These are phyloP conservation scores for Coemansia sp. DNA, from an alignment of 192 early-diverging fungal species.

Conservation along the genomic window DNA sequence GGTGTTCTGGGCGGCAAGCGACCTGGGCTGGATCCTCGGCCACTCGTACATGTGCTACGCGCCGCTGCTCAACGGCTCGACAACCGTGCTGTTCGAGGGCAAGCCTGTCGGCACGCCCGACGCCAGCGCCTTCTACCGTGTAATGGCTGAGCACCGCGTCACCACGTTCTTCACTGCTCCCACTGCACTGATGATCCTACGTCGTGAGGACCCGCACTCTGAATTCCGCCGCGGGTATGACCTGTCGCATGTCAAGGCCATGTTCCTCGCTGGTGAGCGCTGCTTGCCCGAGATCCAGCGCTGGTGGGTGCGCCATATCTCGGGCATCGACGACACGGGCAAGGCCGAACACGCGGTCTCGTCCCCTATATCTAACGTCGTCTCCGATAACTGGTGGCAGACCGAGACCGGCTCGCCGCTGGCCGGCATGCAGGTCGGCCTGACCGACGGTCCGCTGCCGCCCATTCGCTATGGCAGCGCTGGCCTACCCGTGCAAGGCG, in stretches of 20 bases:
- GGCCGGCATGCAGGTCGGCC: conserved; percentile 65
- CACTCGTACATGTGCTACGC: conserved; percentile 82
- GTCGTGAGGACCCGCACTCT: conserved; percentile 73
- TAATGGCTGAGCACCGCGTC: conserved; percentile 74
- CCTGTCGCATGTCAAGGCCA: conserved; percentile 57
- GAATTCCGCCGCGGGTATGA: conserved; percentile 57
- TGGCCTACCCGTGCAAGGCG: conserved; percentile 75
- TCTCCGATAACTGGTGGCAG: conserved; percentile 89
- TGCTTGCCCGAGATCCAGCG: conserved; percentile 75
- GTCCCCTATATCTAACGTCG: conserved; percentile 38
- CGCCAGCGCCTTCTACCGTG: conserved; percentile 76
- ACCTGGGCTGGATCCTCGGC: conserved; percentile 88
- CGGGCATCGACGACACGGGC: conserved; percentile 28
- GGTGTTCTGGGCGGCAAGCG: conserved; percentile 73
- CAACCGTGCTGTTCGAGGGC: conserved; percentile 83
- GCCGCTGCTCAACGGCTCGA: conserved; percentile 72
- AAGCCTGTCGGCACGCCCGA: conserved; percentile 82
- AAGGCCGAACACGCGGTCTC: conserved; percentile 5
- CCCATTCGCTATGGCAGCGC: conserved; percentile 65
- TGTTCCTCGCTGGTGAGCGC: conserved; percentile 82
- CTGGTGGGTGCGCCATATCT: conserved; percentile 52
- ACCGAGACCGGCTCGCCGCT: conserved; percentile 86
- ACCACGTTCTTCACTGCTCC: conserved; percentile 79
- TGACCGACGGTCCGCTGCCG: conserved; percentile 31
- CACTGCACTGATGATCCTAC: conserved; percentile 75